Evolutionary conservation across 768 basidiomycete genomes (phyloP).

Genomic region (Kwoniella sp.): DNA sequence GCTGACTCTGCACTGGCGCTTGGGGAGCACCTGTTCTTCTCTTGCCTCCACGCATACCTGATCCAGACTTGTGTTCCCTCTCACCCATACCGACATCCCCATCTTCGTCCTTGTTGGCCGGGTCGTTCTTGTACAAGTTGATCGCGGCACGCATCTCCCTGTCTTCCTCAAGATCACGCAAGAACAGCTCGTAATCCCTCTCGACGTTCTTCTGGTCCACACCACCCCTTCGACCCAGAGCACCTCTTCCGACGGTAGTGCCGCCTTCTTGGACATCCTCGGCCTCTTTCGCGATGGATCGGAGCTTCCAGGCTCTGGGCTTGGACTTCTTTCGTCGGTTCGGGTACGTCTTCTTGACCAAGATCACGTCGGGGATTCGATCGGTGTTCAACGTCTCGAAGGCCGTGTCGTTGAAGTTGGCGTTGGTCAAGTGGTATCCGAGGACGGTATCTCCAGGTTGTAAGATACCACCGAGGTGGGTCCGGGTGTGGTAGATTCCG

Average conservation of each 20-base stretch:
- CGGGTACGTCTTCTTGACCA: slow-evolving; percentile 94
- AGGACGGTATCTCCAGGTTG: slow-evolving; percentile 93
- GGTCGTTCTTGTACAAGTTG: slow-evolving; percentile 68
- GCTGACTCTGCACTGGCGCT: slow-evolving; percentile 12
- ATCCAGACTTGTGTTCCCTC: slow-evolving; percentile 30
- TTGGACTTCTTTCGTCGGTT: slow-evolving; percentile 88
- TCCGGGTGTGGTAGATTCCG: slow-evolving; percentile 91
- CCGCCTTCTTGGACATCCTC: slow-evolving; percentile 68
- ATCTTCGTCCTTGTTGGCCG: slow-evolving; percentile 19
- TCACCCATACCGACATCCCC: slow-evolving; percentile 61
- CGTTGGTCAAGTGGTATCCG: slow-evolving; percentile 83
- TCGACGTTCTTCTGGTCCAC: slow-evolving; percentile 90
- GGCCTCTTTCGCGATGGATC: slow-evolving; percentile 85
- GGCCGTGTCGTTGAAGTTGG: slow-evolving; percentile 90
- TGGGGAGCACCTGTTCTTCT: slow-evolving; percentile 18
- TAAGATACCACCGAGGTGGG: slow-evolving; percentile 88
- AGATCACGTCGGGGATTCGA: slow-evolving; percentile 84
- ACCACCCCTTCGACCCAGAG: slow-evolving; percentile 87
- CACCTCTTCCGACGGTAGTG: slow-evolving; percentile 64
- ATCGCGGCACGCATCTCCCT: slow-evolving; percentile 82
- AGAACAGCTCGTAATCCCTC: slow-evolving; percentile 93
- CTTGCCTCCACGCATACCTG: slow-evolving; percentile 49
- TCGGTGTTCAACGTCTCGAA: slow-evolving; percentile 68
- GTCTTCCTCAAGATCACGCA: slow-evolving; percentile 92
- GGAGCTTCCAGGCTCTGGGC: slow-evolving; percentile 80